These are phyloP conservation scores for Fraxinus floribunda DNA, from an alignment of 305 asterid species.

Conservation along the genomic window DNA sequence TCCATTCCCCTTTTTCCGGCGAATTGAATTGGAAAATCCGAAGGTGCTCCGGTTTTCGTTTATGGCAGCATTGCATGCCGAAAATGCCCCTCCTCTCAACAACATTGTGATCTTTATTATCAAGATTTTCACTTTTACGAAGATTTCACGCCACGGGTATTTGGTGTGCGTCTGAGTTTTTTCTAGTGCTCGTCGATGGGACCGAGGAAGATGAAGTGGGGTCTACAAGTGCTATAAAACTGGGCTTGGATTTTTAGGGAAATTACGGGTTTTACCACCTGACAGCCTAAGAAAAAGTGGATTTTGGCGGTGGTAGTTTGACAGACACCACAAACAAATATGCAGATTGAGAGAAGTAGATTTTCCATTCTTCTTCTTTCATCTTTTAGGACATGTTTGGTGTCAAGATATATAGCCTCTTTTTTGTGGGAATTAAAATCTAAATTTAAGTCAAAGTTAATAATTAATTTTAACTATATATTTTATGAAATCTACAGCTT, in stretches of 20 bases:
- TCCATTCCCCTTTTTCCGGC: conserved; percentile 17
- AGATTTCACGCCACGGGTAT: background rate
- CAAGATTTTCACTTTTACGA: background rate
- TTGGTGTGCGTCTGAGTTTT: conserved; percentile 4
- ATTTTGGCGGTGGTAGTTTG: background rate
- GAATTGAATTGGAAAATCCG: conserved; percentile 6
- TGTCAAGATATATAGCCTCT: background rate
- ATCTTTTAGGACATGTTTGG: background rate
- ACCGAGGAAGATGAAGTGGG: background rate
- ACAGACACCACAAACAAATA: background rate
- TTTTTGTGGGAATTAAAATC: too few relatives aligned
- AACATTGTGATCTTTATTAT: background rate
- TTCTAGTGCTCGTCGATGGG: background rate
- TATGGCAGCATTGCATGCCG: background rate
- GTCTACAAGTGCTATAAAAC: background rate
- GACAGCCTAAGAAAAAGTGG: background rate
- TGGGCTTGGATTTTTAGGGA: background rate
- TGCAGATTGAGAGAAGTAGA: background rate
- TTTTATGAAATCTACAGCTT: too few relatives aligned
- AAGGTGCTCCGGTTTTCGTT: background rate
- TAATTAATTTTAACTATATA: too few relatives aligned
- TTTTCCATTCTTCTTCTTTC: background rate
- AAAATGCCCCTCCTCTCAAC: conserved; percentile 9
- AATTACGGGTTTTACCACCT: conserved; percentile 17
- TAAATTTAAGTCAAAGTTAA: too few relatives aligned